Evolutionary conservation across 1,284 basidiomycete genomes (phyloP).

Genomic region (Cryptococcus sp.): DNA sequence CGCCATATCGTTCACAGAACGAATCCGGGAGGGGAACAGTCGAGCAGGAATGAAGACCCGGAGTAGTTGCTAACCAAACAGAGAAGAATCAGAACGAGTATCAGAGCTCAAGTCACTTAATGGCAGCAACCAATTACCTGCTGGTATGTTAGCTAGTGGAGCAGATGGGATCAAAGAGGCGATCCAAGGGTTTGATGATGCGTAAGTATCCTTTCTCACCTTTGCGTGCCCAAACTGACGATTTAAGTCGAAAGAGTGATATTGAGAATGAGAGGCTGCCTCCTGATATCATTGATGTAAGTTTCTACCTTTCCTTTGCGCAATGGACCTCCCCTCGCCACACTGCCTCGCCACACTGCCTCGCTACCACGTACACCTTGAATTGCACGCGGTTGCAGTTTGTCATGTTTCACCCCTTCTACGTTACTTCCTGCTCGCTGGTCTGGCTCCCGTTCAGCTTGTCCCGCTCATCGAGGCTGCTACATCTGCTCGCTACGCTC

Average conservation of each 20-base stretch:
- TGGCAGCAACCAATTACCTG: conserved; percentile 73
- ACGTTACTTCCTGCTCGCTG: too few relatives aligned
- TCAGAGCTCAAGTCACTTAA: conserved; percentile 92
- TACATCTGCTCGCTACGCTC: too few relatives aligned
- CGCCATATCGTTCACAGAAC: too few relatives aligned
- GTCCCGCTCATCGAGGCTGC: too few relatives aligned
- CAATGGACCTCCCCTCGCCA: background rate
- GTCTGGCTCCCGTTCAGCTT: too few relatives aligned
- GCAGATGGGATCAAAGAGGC: conserved; percentile 95
- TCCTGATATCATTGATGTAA: conserved; percentile 80
- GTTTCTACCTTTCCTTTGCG: conserved; percentile 4
- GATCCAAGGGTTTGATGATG: conserved; percentile 91
- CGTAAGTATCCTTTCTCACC: conserved; percentile 62
- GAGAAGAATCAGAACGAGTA: conserved; percentile 96
- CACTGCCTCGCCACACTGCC: too few relatives aligned
- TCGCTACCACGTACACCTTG: background rate
- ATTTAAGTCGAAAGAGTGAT: conserved; percentile 81
- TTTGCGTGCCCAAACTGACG: background rate
- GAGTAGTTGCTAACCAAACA: conserved; percentile 35
- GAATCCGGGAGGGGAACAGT: too few relatives aligned
- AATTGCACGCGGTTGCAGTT: too few relatives aligned
- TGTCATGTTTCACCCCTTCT: too few relatives aligned
- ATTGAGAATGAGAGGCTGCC: conserved; percentile 98
- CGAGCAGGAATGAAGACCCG: too few relatives aligned
- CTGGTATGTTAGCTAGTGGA: conserved; percentile 80